Conservation (phyloP, 208 protist species). For the Leishmania braziliensis region DNA sequence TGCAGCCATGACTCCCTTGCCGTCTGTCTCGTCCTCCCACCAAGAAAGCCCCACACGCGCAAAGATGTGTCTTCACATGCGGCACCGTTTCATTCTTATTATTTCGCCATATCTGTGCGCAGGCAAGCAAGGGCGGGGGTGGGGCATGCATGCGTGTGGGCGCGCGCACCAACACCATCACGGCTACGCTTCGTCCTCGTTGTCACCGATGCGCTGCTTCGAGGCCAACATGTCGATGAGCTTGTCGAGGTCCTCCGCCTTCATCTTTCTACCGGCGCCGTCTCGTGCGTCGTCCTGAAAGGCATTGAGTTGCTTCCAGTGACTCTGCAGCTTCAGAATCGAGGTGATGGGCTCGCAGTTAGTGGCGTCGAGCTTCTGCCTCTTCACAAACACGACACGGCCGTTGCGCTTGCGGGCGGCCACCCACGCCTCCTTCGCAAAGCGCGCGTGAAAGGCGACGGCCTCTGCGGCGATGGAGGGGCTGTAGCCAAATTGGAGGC, state of each 20-base stretch:
- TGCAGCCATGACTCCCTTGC: not conserved
- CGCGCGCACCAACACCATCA: not conserved
- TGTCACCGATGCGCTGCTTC: slow-evolving; percentile 55
- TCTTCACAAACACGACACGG: slow-evolving; percentile 44
- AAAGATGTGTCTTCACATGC: not conserved
- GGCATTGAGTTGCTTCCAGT: slow-evolving; percentile 65
- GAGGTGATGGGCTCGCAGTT: slow-evolving; percentile 82
- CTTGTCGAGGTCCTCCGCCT: slow-evolving; percentile 50
- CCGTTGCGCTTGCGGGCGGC: slow-evolving; percentile 34
- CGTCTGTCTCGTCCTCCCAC: not conserved
- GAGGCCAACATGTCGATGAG: slow-evolving; percentile 76
- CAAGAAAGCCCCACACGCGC: not conserved
- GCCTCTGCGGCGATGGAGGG: slow-evolving; percentile 75
- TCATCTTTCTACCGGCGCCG: slow-evolving; percentile 17
- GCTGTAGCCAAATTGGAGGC: slow-evolving; percentile 88
- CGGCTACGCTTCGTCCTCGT: slow-evolving; percentile 19
- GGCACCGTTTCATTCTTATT: not conserved
- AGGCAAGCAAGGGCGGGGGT: not conserved
- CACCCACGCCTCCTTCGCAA: slow-evolving; percentile 52
- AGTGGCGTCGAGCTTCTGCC: slow-evolving; percentile 43
- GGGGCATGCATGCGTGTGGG: not conserved
- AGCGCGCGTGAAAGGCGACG: slow-evolving; percentile 67
- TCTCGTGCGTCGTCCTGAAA: slow-evolving; percentile 56
- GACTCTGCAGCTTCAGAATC: slow-evolving; percentile 75
- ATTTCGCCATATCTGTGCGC: not conserved